Base-by-base conservation (phyloP, 495 filamentous ascomycete species). In the Niebla homalea region DNA sequence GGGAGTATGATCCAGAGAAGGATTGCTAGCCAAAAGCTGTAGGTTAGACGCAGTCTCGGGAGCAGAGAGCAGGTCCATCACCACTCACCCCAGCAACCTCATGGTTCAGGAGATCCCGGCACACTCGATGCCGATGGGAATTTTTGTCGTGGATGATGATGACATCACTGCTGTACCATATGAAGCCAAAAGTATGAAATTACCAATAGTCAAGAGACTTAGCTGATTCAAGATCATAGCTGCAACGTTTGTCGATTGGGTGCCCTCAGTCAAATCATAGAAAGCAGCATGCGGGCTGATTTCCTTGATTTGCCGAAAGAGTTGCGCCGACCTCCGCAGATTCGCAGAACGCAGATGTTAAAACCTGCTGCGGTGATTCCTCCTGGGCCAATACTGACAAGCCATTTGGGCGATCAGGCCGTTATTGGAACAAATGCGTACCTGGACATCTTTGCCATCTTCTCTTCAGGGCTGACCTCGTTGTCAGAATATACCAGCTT, bases 401-500 rank as follows among this genome's bases (percentile, higher is more conserved):
- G 46, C 43, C 57, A 58, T 32, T 32, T 12, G 3, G 29, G 29
- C 29, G 29, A 12, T 32, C 29, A 32, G 29, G 29, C 29, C 8
- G 63, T 52, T 60, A 57, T 70, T 73, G 78, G 76, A 67, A 68
- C 68, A 62, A 81, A 85, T 59, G 80, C 79, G 70, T 90, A 94
- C 68, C 78, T 80, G 44, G 84, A 72, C 67, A 93, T 67, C 55
- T 67, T 62, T 23, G 85, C 80, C 85, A 90, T 88, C 67, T 79
- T 87, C 70, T 94, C 87, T 67, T 94, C 87, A 21, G 87, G 87
- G 57, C 84, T 89, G 59, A 78, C 70, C 41, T 85, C 83, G 40
- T 82, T 77, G 61, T 89, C 83, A 38, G 76, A 79, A 66, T 88
- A 92, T 5, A 92, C 70, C 75, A 94, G 76, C 60, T 80, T 79